Evolutionary conservation across 129 eudicot genomes (phyloP), one percentile per base, ranked within the genome.

Genomic region (Escallonia rubra): DNA sequence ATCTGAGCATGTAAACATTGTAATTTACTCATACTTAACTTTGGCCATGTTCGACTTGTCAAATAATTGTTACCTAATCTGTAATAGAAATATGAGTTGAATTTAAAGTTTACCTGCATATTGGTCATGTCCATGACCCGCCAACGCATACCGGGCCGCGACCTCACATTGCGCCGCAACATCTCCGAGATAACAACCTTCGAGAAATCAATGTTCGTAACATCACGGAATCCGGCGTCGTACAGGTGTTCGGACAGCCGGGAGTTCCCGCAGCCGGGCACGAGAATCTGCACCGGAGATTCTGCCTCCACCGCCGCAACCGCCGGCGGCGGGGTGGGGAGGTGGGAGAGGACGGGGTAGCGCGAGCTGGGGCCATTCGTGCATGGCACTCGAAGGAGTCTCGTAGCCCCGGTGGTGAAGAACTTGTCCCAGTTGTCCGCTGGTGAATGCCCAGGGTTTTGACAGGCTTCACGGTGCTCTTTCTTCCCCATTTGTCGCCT

Each of bases 221-320:
- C 82, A 44, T 61, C 69, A 49, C 41, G 71, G 66, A 75, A 86
- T 40, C 97, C 97, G 49, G 81, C 83, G 51, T 90, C 97, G 57
- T 86, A 90, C 2, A 90, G 63, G 45, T 84, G 80, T 72, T 90
- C 97, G 14, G 97, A 87, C 2, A 90, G 82, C 73, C 83, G 75
- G 60, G 97, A 54, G 62, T 86, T 92, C n/a, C 96, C 96, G 43
- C 98, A 89, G 4, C 91, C 98, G 23, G 96, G 99, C 10, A 93
- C 79, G 8, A 89, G 84, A 14, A 89, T 77, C 69, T 78, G 86
- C 66, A 78, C 15, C 10, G 57, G 12, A 7, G 1, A 8, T 2
- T 12, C 49, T 71, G 34, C 75, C 47, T 65, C 45, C 63, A 65
- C 7, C 8, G 59, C 5, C 34, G 72, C 14, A 6, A 43, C 12